Base-by-base conservation (phyloP, 306 rosid genomes). In the Astragalus membranaceus region DNA sequence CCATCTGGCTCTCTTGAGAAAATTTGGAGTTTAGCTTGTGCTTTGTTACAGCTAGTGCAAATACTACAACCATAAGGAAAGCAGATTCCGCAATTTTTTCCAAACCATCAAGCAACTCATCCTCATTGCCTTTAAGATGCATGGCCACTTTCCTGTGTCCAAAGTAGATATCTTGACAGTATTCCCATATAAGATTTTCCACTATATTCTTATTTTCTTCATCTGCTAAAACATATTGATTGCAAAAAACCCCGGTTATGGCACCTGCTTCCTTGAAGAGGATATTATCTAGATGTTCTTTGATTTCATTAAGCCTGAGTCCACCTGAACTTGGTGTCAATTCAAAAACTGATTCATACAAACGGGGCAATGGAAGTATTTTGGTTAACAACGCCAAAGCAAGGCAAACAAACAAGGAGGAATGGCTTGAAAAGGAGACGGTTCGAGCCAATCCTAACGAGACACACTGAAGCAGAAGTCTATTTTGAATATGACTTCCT, bases 41-140 rank as follows among this genome's bases (percentile, higher is more conserved):
- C 60, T 93, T 93, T 59, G 97, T 85, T 64, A 90, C 94, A 35
- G 96, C 85, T 51, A 88, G 71, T 4, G 98, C 92, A 56, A 90
- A 90, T 43, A 93, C 81, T 64, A 93, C 97, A 78, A 87, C 88
- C 98, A 87, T 93, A 63, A 90, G 89, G 57, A 93, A 90, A 69
- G 97, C 86, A 71, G 98, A 90, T 60, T 93, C 96, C 0, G 96
- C 85, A 48, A 90, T 84, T 84, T 88, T 90, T 73, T 85, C 98
- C 67, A 90, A 53, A 59, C 80, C 74, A 67, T 33, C 77, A 48
- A 90, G 87, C 74, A 85, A 46, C 64, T 75, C 86, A 67, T 87
- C 80, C 26, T 71, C 75, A 69, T 73, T 78, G 32, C 88, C 89
- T 69, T 78, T 77, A 67, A 90, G 83, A 74, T 80, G 47, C 80